Evolutionary conservation across 2,329 filamentous ascomycete species (phyloP).

Genomic region (Cladosporium sp.): DNA sequence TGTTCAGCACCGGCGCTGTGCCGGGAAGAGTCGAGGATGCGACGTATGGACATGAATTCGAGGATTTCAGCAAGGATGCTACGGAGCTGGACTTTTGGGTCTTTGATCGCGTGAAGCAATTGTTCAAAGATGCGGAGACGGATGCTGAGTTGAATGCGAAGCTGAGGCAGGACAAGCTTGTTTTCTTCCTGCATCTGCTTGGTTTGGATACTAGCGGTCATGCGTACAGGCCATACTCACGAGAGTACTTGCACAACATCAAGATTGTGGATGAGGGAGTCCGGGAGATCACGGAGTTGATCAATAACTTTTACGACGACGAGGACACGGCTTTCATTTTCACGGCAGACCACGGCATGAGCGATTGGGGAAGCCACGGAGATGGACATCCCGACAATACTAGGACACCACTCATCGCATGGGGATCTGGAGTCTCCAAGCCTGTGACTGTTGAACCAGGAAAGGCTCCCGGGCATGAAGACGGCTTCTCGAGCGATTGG

Average conservation of each 20-base stretch:
- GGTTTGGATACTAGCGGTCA: conserved; percentile 92
- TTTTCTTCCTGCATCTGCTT: conserved; percentile 93
- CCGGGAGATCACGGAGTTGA: conserved; percentile 74
- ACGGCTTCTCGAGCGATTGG: conserved; percentile 86
- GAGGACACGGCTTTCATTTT: conserved; percentile 92
- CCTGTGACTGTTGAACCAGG: conserved; percentile 60
- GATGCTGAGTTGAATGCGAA: conserved; percentile 73
- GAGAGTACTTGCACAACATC: conserved; percentile 92
- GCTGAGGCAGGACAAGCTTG: conserved; percentile 78
- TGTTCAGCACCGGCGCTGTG: conserved; percentile 93
- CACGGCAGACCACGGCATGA: conserved; percentile 98
- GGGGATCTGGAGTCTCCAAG: conserved; percentile 86
- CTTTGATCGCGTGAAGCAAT: conserved; percentile 84
- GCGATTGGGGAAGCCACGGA: conserved; percentile 97
- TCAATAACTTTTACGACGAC: conserved; percentile 80
- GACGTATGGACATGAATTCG: conserved; percentile 77
- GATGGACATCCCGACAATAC: conserved; percentile 98
- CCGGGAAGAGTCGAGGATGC: conserved; percentile 85
- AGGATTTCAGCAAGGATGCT: conserved; percentile 86
- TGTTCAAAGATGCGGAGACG: conserved; percentile 77
- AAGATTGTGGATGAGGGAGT: conserved; percentile 91
- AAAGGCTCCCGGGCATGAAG: conserved; percentile 79
- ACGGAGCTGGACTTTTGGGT: conserved; percentile 87
- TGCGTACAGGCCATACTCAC: conserved; percentile 82
- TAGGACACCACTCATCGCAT: conserved; percentile 84